Percentiles rank a stretch among this genome's conserved stretches.
Evolutionary conservation across 2,329 filamentous ascomycete genomes (phyloP).

Genomic region (Elsinoe ampelina): DNA sequence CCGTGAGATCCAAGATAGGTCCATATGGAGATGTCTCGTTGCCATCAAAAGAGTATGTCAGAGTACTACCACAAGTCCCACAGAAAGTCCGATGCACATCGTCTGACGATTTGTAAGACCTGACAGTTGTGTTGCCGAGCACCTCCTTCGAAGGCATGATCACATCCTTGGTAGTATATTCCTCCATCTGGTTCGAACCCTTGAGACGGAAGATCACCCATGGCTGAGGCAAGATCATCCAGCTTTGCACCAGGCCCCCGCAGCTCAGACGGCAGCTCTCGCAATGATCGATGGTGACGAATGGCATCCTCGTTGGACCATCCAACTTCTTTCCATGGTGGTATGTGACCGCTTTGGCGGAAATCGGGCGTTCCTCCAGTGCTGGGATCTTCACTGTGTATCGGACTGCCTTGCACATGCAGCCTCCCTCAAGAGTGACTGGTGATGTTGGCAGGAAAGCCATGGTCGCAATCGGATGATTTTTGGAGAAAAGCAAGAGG

Average conservation of each 20-base stretch:
- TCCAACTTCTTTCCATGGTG: background rate
- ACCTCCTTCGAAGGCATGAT: background rate
- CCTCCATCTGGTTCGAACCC: too few relatives aligned
- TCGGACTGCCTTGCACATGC: constrained; percentile 1
- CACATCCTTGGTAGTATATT: background rate
- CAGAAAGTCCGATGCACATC: constrained; percentile 1
- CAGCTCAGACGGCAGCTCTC: background rate
- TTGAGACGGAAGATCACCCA: background rate
- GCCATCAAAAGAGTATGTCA: background rate
- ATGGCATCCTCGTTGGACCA: background rate
- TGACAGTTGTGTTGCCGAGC: background rate
- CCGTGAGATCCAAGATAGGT: background rate
- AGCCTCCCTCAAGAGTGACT: background rate
- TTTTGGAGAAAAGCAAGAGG: background rate
- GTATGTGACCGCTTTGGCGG: background rate
- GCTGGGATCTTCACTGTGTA: background rate
- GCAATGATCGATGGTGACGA: constrained; percentile 4
- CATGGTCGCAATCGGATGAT: background rate
- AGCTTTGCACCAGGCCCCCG: background rate
- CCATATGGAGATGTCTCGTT: background rate
- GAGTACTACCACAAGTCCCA: background rate
- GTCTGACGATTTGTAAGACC: background rate
- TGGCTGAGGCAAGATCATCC: constrained; percentile 2
- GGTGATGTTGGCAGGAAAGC: background rate
- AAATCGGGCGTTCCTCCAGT: background rate